Conservation (phyloP, 2,329 filamentous ascomycete genomes). For the Chalara sp. region DNA sequence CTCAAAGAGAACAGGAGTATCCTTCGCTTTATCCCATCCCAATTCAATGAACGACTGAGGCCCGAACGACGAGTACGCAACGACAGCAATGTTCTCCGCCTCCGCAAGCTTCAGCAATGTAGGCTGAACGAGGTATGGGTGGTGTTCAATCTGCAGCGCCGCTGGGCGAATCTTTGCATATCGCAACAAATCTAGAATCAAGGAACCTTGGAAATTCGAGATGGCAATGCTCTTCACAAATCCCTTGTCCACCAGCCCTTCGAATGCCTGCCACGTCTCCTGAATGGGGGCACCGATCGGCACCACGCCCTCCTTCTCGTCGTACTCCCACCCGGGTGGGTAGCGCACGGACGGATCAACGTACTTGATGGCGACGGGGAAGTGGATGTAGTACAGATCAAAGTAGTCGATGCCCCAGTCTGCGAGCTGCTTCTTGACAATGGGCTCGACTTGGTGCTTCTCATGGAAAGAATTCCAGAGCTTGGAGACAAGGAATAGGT, state of each 20-base stretch:
- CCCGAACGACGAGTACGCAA: slow-evolving; percentile 80
- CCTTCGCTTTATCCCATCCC: slow-evolving; percentile 60
- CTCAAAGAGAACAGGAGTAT: slow-evolving; percentile 64
- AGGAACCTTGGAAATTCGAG: slow-evolving; percentile 74
- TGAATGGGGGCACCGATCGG: slow-evolving; percentile 65
- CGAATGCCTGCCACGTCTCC: slow-evolving; percentile 79
- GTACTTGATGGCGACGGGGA: slow-evolving; percentile 80
- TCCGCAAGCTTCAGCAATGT: slow-evolving; percentile 64
- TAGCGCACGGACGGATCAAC: slow-evolving; percentile 74
- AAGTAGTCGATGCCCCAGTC: slow-evolving; percentile 88
- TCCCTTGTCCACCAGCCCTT: slow-evolving; percentile 61
- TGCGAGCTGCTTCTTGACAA: slow-evolving; percentile 67
- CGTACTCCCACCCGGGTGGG: slow-evolving; percentile 71
- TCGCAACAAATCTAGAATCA: slow-evolving; percentile 72
- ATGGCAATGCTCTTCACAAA: slow-evolving; percentile 71
- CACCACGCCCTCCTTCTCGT: slow-evolving; percentile 53
- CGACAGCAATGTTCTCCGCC: slow-evolving; percentile 64
- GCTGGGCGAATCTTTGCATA: slow-evolving; percentile 70
- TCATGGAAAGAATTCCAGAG: slow-evolving; percentile 93
- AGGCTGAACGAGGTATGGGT: slow-evolving; percentile 77
- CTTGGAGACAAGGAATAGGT: slow-evolving; percentile 90
- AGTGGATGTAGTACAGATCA: slow-evolving; percentile 85
- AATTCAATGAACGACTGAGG: slow-evolving; percentile 75
- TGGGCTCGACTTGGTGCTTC: slow-evolving; percentile 66
- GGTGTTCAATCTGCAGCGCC: slow-evolving; percentile 82